These are phyloP conservation scores for Trichophyton schoenleinii DNA, from an alignment of 2,329 filamentous ascomycete genomes.

Conservation along the genomic window DNA sequence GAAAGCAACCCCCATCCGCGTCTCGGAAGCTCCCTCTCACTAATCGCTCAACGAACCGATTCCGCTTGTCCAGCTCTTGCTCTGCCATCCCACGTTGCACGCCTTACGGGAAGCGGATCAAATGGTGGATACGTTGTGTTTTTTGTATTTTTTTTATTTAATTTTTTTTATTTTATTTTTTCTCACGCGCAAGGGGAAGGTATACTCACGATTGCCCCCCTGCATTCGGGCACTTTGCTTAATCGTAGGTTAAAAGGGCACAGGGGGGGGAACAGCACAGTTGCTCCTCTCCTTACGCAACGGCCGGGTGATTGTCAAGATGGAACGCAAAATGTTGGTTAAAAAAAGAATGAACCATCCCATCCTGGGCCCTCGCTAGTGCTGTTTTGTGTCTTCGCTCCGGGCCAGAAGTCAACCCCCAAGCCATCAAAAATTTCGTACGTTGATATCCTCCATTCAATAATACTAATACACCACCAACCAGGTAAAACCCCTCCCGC, in stretches of 20 bases:
- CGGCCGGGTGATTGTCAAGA: background rate
- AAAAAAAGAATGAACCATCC: background rate
- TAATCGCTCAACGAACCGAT: background rate
- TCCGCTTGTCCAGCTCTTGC: background rate
- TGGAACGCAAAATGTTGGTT: background rate
- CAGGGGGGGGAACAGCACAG: background rate
- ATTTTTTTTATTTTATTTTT: too few relatives aligned
- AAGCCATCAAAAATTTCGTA: background rate
- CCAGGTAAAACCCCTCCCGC: background rate
- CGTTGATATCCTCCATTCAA: background rate
- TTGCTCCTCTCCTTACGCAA: background rate
- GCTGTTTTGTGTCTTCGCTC: background rate
- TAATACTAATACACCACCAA: too few relatives aligned
- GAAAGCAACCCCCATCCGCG: background rate
- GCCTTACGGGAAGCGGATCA: conserved; percentile 2
- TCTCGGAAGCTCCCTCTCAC: background rate
- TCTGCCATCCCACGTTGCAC: conserved; percentile 5
- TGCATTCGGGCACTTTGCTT: background rate
- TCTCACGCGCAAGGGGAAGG: background rate
- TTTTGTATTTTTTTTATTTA: too few relatives aligned
- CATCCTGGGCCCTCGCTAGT: background rate
- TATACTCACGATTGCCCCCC: background rate
- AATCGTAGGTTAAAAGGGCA: background rate
- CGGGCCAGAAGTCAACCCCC: background rate
- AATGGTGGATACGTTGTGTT: background rate